Evolutionary conservation across 495 filamentous ascomycete genomes (phyloP), one percentile per base, ranked within the genome.

Genomic region (Lasiosphaeriaceae sp.): DNA sequence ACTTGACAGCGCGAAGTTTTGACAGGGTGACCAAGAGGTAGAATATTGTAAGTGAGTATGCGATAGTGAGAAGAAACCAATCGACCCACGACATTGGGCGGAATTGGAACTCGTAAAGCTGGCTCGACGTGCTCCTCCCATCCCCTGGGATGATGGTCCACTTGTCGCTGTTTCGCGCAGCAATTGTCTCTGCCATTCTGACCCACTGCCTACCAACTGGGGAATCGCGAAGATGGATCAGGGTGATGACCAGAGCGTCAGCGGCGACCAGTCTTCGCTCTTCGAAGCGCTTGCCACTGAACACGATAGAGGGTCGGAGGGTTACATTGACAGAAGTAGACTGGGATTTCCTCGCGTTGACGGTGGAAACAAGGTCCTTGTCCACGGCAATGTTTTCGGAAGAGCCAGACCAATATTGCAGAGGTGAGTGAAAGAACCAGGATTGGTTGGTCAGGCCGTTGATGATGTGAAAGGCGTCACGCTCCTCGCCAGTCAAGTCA

Each of bases 331-430:
- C 80, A 5, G 77, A 78, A 9, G 86, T 86, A 3, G 74, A 68
- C 51, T 76, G 74, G 1, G 68, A 69, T 23, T 80, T 76, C 26
- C 68, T 76, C 37, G 75, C 62, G 58, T 90, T 90, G 61, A 90
- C 84, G 2, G 87, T 90, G 9, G 68, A 66, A 9, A 88, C 67
- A 31, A 89, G 75, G 65, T 89, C 77, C 4, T 60, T 17, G 62
- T 90, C 87, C 34, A 65, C 64, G 23, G 74, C 64, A 52, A 90
- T 80, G 6, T 72, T 72, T 1, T 75, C 67, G 19, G 72, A 61
- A 14, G 83, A 86, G 60, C 84, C 86, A 41, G 82, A 81, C 87
- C 87, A 90, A 63, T 89, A 89, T 67, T 88, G 80, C 21, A 90
- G 69, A 21, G 87, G 86, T 11, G 87, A 89, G 62, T 90, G 86